These are phyloP conservation scores for Debaryomyces prosopidis DNA, from an alignment of 805 yeast genomes.

Conservation along the genomic window DNA sequence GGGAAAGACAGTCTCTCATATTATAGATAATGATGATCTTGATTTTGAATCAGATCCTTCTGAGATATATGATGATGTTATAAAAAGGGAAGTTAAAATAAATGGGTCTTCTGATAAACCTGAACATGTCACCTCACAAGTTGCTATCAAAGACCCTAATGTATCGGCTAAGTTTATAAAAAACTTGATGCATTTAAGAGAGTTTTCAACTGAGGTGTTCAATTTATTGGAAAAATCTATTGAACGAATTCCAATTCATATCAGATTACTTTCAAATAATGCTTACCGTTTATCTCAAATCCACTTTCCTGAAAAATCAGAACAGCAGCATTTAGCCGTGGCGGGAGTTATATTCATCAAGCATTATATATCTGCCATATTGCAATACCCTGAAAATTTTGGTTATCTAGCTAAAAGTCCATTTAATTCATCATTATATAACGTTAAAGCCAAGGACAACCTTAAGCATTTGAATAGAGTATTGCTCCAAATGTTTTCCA, in stretches of 20 bases:
- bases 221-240: slow-evolving; percentile 48
- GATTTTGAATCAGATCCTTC: slow-evolving; percentile 83
- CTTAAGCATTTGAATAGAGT: slow-evolving; percentile 57
- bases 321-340: slow-evolving; percentile 59
- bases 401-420: slow-evolving; percentile 46
- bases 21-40: slow-evolving; percentile 49
- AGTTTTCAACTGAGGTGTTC: slow-evolving; percentile 61
- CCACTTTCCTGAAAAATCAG: slow-evolving; percentile 58
- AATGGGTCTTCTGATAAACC: slow-evolving; percentile 37
- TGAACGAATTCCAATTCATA: slow-evolving; percentile 37
- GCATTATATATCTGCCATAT: slow-evolving; percentile 47
- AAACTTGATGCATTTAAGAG: slow-evolving; percentile 76
- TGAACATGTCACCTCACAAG: slow-evolving; percentile 50
- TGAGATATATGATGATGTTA: slow-evolving; percentile 47
- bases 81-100: slow-evolving; percentile 35
- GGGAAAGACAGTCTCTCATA: slow-evolving; percentile 36
- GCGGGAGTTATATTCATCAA: slow-evolving; percentile 67
- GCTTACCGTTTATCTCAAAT: slow-evolving; percentile 40
- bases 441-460: slow-evolving; percentile 43
- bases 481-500: slow-evolving; percentile 62
- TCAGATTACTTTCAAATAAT: slow-evolving; percentile 33
- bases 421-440: slow-evolving; percentile 17
- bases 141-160: slow-evolving; percentile 78
- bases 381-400: slow-evolving; percentile 55
- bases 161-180: slow-evolving; percentile 69